These are phyloP conservation scores for Aquilaria sinensis DNA, from an alignment of 345 rosid species.

Conservation along the genomic window DNA sequence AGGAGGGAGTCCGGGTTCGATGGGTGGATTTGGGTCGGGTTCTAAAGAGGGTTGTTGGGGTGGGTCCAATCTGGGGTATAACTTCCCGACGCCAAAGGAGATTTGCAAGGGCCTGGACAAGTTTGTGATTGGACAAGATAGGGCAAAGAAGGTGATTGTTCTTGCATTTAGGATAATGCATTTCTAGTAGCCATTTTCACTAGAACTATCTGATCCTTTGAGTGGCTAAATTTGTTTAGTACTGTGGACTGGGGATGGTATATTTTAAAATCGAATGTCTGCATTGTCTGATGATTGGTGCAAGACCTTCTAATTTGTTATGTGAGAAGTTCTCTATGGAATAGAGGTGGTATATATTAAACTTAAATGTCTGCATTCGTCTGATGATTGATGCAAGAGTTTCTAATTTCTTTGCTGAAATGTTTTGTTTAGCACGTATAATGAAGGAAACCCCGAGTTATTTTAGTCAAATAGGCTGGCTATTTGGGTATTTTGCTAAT, in stretches of 20 bases:
- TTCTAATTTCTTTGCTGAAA: too few species aligned
- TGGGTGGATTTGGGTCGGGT: conserved; percentile 37
- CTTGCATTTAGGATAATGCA: background rate
- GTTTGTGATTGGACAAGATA: conserved; percentile 97
- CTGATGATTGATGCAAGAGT: too few species aligned
- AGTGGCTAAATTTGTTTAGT: background rate
- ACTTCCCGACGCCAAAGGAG: conserved; percentile 94
- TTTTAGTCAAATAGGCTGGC: too few species aligned
- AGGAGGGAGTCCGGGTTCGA: conserved; percentile 25
- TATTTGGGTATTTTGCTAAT: too few species aligned
- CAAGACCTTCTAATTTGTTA: too few species aligned
- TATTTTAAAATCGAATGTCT: too few species aligned
- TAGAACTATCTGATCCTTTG: background rate
- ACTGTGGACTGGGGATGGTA: background rate
- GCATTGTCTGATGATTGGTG: too few species aligned
- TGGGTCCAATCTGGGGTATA: conserved; percentile 81
- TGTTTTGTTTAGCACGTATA: too few species aligned
- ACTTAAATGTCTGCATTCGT: too few species aligned
- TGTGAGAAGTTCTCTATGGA: too few species aligned
- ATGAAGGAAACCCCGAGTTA: too few species aligned
- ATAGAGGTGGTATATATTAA: too few species aligned
- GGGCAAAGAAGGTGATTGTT: conserved; percentile 79
- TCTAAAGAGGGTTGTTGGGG: conserved; percentile 85
- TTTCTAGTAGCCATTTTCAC: conserved; percentile 3
- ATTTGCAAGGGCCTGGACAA: conserved; percentile 87